Evolutionary conservation across 2,329 filamentous ascomycete genomes (phyloP).

Genomic region (Sporothrix brunneoviolacea): DNA sequence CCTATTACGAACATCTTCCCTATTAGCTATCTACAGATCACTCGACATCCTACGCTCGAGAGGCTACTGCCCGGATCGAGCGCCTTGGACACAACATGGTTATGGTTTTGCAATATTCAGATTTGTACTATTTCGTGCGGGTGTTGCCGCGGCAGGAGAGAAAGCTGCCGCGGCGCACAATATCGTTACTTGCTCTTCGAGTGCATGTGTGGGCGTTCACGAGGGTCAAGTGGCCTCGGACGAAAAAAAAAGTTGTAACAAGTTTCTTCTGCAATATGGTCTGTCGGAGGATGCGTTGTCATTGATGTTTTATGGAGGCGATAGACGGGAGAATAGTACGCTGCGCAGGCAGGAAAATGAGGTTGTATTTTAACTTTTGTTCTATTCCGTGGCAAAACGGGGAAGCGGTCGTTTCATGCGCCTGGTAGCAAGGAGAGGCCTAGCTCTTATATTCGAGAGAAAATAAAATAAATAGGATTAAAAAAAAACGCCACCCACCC

Average conservation of each 20-base stretch:
- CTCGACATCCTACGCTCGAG: conserved; percentile 33
- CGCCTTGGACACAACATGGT: conserved; percentile 34
- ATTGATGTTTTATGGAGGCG: background rate
- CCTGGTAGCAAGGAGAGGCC: background rate
- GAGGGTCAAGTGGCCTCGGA: background rate
- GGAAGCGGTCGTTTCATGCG: background rate
- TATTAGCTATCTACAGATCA: conserved; percentile 32
- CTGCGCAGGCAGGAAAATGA: background rate
- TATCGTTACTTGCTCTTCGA: background rate
- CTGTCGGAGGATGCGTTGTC: background rate
- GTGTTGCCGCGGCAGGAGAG: background rate
- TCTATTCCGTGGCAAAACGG: background rate
- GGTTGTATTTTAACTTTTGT: conserved; percentile 4
- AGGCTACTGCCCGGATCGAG: conserved; percentile 31
- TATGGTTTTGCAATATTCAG: conserved; percentile 31
- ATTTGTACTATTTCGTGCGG: conserved; percentile 12
- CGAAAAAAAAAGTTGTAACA: background rate
- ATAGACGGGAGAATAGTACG: background rate
- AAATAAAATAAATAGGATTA: background rate
- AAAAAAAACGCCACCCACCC: background rate
- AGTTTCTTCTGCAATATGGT: conserved; percentile 1
- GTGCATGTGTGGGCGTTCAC: background rate
- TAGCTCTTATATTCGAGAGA: background rate
- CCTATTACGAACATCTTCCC: conserved; percentile 30
- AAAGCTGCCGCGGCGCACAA: background rate